Evolutionary conservation across 176 grass and related monocot genomes (phyloP).

Genomic region (Oryza nivara): DNA sequence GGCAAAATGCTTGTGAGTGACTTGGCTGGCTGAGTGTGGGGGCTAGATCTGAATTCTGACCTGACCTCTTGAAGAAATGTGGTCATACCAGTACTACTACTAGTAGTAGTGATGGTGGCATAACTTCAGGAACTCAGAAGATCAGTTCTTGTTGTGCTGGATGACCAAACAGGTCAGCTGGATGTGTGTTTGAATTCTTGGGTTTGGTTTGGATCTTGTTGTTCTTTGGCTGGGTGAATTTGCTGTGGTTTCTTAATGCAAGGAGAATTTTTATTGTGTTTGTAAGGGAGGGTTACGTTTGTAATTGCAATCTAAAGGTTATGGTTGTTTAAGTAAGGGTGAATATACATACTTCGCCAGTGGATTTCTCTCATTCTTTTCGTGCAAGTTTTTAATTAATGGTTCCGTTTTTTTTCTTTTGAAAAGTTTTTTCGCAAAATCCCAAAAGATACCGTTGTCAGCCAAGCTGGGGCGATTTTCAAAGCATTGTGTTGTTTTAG

Average conservation of each 20-base stretch:
- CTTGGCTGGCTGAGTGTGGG: conserved; percentile 21
- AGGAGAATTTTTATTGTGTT: not conserved
- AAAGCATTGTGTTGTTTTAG: too few relatives aligned
- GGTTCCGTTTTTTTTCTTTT: too few relatives aligned
- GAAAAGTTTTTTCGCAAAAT: not conserved
- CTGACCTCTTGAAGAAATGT: not conserved
- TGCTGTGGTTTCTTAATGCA: not conserved
- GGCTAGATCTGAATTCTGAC: conserved; percentile 15
- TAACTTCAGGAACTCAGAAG: not conserved
- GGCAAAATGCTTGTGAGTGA: conserved; percentile 8
- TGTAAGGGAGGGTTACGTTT: not conserved
- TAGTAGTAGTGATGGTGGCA: not conserved
- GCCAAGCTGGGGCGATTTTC: too few relatives aligned
- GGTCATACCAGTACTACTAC: not conserved
- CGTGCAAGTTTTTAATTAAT: not conserved
- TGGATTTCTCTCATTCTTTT: not conserved
- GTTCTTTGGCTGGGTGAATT: not conserved
- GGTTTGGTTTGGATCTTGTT: not conserved
- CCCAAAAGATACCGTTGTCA: not conserved
- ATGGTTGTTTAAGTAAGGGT: not conserved
- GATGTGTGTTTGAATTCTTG: conserved; percentile 20
- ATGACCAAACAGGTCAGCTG: not conserved
- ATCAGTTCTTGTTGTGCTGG: conserved; percentile 19
- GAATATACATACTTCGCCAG: rapidly evolving
- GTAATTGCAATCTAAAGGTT: not conserved